These are phyloP conservation scores for Hypoxylon sp. DNA, from an alignment of 2,329 filamentous ascomycete species.

Conservation along the genomic window DNA sequence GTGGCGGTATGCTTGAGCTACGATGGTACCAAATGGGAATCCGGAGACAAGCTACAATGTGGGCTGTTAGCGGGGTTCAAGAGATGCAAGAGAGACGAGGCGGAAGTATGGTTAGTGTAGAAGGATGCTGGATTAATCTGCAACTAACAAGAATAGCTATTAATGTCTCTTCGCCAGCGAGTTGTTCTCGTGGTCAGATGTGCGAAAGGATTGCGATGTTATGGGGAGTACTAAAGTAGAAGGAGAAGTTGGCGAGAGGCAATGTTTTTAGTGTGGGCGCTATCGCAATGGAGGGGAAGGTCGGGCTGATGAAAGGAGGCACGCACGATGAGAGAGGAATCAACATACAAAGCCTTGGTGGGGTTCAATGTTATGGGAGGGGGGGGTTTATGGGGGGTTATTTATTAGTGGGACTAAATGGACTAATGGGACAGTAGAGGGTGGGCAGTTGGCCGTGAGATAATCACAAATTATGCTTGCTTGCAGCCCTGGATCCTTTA, in stretches of 20 bases:
- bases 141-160: slow-evolving; percentile 38
- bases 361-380: slow-evolving; percentile 41
- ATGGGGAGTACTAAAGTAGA: slow-evolving; percentile 36
- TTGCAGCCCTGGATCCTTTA: slow-evolving; percentile 7
- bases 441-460: slow-evolving; percentile 39
- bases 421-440: slow-evolving; percentile 19
- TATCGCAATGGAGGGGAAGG: slow-evolving; percentile 53
- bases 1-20: slow-evolving; percentile 43
- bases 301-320: slow-evolving; percentile 45
- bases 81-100: slow-evolving; percentile 15
- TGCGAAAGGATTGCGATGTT: slow-evolving; percentile 38
- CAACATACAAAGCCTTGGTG: slow-evolving; percentile 47
- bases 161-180: slow-evolving; percentile 19
- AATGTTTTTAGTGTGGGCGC: slow-evolving; percentile 51
- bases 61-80: slow-evolving; percentile 48
- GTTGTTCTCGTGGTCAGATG: slow-evolving; percentile 27
- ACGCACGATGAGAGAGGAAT: slow-evolving; percentile 38
- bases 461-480: slow-evolving; percentile 16
- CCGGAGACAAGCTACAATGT: slow-evolving; percentile 47
- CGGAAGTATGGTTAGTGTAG: slow-evolving; percentile 24
- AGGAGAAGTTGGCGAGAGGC: slow-evolving; percentile 42
- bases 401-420: slow-evolving; percentile 19
- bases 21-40: slow-evolving; percentile 43
- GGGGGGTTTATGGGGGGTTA: slow-evolving; percentile 17
- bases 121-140: slow-evolving; percentile 19